A percentile compares a stretch with the other conserved stretches of the same genome.
These are phyloP conservation scores for Cercophora scortea DNA, from an alignment of 495 filamentous ascomycete species.

Conservation along the genomic window DNA sequence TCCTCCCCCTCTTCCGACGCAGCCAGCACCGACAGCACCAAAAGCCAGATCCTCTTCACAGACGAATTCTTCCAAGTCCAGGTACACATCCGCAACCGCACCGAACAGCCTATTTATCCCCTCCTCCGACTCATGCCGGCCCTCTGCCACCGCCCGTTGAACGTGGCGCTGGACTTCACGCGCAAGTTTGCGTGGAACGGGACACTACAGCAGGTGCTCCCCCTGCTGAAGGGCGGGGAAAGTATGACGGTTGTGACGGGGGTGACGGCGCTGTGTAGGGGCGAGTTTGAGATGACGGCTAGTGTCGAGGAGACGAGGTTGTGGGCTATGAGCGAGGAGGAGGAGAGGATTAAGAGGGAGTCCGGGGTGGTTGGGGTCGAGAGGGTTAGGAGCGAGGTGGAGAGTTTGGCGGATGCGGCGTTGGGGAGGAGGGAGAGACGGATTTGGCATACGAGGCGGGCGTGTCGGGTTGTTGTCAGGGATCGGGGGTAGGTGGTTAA, in stretches of 20 bases:
- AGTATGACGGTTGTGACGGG: slow-evolving; percentile 51
- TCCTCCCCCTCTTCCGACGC: slow-evolving; percentile 2
- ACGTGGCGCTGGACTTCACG: slow-evolving; percentile 74
- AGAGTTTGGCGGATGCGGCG: slow-evolving; percentile 44
- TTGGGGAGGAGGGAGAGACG: slow-evolving; percentile 55
- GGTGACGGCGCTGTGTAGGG: slow-evolving; percentile 64
- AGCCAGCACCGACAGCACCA: neutral
- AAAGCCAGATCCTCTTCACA: slow-evolving; percentile 39
- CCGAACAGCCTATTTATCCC: slow-evolving; percentile 55
- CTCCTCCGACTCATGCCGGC: slow-evolving; percentile 70
- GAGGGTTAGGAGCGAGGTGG: slow-evolving; percentile 42
- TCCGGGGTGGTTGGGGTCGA: slow-evolving; percentile 20
- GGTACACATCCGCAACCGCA: slow-evolving; percentile 66
- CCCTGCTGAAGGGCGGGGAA: slow-evolving; percentile 48
- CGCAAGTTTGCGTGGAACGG: slow-evolving; percentile 76
- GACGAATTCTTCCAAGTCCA: slow-evolving; percentile 65
- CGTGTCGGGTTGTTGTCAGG: slow-evolving; percentile 53
- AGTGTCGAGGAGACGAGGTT: slow-evolving; percentile 70
- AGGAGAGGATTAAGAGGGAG: slow-evolving; percentile 15
- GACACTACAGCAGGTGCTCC: slow-evolving; percentile 65
- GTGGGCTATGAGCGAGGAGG: slow-evolving; percentile 22
- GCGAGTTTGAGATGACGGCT: slow-evolving; percentile 75
- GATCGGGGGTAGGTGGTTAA: slow-evolving; percentile 17
- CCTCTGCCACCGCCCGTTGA: slow-evolving; percentile 63
- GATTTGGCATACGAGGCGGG: slow-evolving; percentile 64